phyloP scores from a whole-genome alignment of 2,329 filamentous ascomycete genomes.

The Arthroderma sp. region DNA sequence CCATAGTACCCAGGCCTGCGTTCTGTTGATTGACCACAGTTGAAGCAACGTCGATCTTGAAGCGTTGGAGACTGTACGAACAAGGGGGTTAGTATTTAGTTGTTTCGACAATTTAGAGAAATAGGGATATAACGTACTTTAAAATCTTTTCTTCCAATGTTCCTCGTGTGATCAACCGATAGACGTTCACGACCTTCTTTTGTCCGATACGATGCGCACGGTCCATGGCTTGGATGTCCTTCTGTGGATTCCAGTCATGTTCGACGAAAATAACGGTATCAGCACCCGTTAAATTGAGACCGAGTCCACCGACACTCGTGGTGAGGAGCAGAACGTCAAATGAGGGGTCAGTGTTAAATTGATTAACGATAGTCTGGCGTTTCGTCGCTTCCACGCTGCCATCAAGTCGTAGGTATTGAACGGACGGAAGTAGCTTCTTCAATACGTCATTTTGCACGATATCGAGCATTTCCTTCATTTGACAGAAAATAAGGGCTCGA shows the following conservation, averaged over 20 bases:
- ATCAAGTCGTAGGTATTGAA: conserved; percentile 88
- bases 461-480: conserved; percentile 99
- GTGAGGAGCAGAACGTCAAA: conserved; percentile 91
- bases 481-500: conserved; percentile 90
- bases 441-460: conserved; percentile 95
- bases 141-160: conserved; percentile 98
- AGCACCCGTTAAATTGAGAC: conserved; percentile 87
- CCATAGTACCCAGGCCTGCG: conserved; percentile 86
- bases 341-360: conserved; percentile 93
- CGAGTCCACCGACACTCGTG: conserved; percentile 86
- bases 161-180: conserved; percentile 86
- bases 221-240: conserved; percentile 98
- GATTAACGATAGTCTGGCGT: conserved; percentile 95
- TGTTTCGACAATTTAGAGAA: neutral
- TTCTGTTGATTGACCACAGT: conserved; percentile 99
- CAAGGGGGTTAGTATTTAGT: neutral
- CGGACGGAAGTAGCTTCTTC: conserved; percentile 77
- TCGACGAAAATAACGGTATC: conserved; percentile 99
- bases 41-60: conserved; percentile 97
- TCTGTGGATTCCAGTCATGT: conserved; percentile 99
- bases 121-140: conserved; percentile 39
- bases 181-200: conserved; percentile 99
- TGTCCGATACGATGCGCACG: conserved; percentile 95
- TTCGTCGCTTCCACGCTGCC: conserved; percentile 84
- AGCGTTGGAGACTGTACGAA: conserved; percentile 66